These are phyloP conservation scores for Fusarium transvaalense DNA, from an alignment of 2,329 filamentous ascomycete species.

Conservation along the genomic window DNA sequence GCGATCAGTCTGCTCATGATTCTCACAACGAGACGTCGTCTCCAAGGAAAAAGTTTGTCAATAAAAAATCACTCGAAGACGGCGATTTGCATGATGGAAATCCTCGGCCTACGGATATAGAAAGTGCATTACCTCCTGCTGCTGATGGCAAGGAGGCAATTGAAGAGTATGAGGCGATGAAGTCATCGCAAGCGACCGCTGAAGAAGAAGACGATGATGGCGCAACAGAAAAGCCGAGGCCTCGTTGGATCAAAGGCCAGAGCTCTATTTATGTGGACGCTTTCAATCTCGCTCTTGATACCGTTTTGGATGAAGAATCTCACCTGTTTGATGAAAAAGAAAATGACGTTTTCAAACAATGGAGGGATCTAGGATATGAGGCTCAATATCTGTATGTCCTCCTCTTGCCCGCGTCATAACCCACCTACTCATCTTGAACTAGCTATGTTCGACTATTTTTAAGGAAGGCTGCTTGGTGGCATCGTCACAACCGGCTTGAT, in stretches of 20 bases:
- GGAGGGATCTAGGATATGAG: conserved; percentile 82
- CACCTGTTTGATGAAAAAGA: conserved; percentile 89
- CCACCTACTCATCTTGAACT: conserved; percentile 23
- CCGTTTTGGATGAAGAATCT: conserved; percentile 87
- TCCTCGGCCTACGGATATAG: conserved; percentile 52
- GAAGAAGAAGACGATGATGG: conserved; percentile 51
- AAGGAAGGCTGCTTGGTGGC: conserved; percentile 91
- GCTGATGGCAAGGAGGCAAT: conserved; percentile 78
- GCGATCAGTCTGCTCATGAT: conserved; percentile 38
- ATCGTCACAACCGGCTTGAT: conserved; percentile 80
- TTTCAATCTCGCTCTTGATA: conserved; percentile 92
- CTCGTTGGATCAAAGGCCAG: conserved; percentile 76
- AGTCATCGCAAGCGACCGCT: conserved; percentile 63
- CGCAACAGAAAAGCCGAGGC: conserved; percentile 56
- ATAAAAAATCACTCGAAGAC: conserved; percentile 40
- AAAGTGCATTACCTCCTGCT: conserved; percentile 74
- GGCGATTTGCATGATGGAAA: conserved; percentile 29
- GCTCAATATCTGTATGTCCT: conserved; percentile 84
- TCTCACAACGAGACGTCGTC: conserved; percentile 28
- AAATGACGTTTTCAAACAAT: conserved; percentile 79
- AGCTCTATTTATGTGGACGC: conserved; percentile 97
- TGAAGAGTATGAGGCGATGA: conserved; percentile 80
- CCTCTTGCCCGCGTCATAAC: neutral
- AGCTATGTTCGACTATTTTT: conserved; percentile 94
- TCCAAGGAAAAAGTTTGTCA: neutral